Evolutionary conservation across 192 early-diverging fungal genomes (phyloP), one percentile per base, ranked within the genome.

Genomic region (Entomortierella chlamydospora): DNA sequence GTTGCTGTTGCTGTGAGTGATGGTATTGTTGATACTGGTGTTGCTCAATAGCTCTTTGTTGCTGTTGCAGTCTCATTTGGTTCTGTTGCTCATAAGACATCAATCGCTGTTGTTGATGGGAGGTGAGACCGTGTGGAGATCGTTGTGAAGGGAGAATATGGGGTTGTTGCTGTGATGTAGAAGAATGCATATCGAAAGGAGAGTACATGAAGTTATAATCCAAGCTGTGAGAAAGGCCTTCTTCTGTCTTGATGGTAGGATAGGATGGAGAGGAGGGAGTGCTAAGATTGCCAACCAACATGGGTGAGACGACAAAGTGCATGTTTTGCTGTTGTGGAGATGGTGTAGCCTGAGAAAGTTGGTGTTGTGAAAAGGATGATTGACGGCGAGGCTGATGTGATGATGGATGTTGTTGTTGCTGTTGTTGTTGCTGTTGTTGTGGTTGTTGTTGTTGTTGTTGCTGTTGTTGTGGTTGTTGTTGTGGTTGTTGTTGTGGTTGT

Each of bases 261-360:
- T 59, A 74, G 2, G 72, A 67, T 10, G 72, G 64, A 22, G 72
- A 74, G 12, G 72, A 55, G 33, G 72, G 64, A 2, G 57, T 30
- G n/a, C 63, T 64, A 18, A 66, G 55, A 26, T 53, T 56, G 49
- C 47, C 41, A 29, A 74, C 64, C 30, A 67, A 45, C 72, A 74
- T 74, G 3, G 72, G 64, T 26, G 72, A 74, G 50, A 74, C 57
- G 0, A 57, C 29, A 41, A 64, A 74, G 25, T 74, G 72, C 72
- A 74, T 74, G 22, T 47, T 66, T 25, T 58, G 63, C 12, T 67
- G 64, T 30, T 66, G 72, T 34, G 63, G 28, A n/a, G 62, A 54
- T 18, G 47, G 31, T 26, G n/a, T n/a, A n/a, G n/a, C n/a, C n/a
- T n/a, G n/a, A n/a, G n/a, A 45, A 2, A 17, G 34, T 8, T n/a